These are phyloP conservation scores for Moringa oleifera DNA, from an alignment of 345 rosid genomes.

Conservation along the genomic window DNA sequence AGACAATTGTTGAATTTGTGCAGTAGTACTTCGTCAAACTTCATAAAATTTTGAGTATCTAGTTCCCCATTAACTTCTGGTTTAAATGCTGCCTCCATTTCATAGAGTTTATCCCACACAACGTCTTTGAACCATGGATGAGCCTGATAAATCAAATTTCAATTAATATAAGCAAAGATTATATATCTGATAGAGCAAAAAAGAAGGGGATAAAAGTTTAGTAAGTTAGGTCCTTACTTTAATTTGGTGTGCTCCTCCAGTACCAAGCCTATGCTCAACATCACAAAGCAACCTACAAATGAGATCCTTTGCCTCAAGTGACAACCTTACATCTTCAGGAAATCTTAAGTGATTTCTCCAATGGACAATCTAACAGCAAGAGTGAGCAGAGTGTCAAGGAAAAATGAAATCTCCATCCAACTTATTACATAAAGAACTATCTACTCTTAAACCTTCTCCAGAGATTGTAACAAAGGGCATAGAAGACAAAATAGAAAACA, in stretches of 20 bases:
- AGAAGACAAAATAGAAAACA: neutral
- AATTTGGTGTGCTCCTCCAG: slow-evolving; percentile 78
- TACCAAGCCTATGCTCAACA: slow-evolving; percentile 87
- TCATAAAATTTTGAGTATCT: slow-evolving; percentile 94
- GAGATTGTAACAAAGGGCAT: neutral
- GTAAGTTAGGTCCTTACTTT: slow-evolving; percentile 48
- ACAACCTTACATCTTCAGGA: slow-evolving; percentile 73
- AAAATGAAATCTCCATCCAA: neutral
- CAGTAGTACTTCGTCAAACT: slow-evolving; percentile 80
- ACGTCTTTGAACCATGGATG: slow-evolving; percentile 88
- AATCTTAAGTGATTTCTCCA: slow-evolving; percentile 88
- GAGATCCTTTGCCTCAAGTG: slow-evolving; percentile 82
- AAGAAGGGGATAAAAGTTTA: slow-evolving; percentile 12
- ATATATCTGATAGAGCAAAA: no score
- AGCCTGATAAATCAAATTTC: slow-evolving; percentile 42
- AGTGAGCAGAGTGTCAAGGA: slow-evolving; percentile 8
- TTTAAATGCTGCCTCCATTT: slow-evolving; percentile 91
- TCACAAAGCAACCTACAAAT: slow-evolving; percentile 78
- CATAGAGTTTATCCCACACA: slow-evolving; percentile 85
- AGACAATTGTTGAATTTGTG: slow-evolving; percentile 9
- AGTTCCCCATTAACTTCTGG: slow-evolving; percentile 93
- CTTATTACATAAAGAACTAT: neutral
- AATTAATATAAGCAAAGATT: slow-evolving; percentile 11
- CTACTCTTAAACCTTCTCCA: neutral
- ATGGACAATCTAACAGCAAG: slow-evolving; percentile 63